Percentiles rank a stretch among this genome's conserved stretches.
Conservation (phyloP, 108 stramenopile genomes). For the Skeletonema tropicum region DNA sequence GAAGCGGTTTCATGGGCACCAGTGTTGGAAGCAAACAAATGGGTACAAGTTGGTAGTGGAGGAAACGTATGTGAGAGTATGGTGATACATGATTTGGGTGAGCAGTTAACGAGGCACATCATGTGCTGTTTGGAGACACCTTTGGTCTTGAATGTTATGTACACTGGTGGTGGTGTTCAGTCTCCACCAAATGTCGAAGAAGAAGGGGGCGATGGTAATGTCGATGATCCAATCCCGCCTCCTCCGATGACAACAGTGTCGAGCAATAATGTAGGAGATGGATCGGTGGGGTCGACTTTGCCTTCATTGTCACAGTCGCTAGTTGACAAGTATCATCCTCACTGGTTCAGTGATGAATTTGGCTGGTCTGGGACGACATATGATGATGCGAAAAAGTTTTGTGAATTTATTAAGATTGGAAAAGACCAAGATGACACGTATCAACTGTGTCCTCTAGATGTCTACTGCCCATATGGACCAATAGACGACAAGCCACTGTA, state of each 20-base stretch:
- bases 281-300: neutral
- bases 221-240: neutral
- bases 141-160: neutral
- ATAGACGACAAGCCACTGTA: slow-evolving; percentile 17
- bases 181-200: slow-evolving; percentile 1
- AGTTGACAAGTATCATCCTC: neutral
- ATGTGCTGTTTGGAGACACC: slow-evolving; percentile 31
- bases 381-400: slow-evolving; percentile 14
- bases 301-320: neutral
- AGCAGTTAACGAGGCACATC: slow-evolving; percentile 32
- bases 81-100: slow-evolving; percentile 8
- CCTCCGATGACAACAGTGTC: neutral
- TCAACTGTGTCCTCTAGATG: slow-evolving; percentile 21
- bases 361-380: slow-evolving; percentile 25
- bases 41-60: slow-evolving; percentile 40
- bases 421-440: slow-evolving; percentile 1
- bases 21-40: slow-evolving; percentile 20
- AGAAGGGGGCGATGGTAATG: slow-evolving; percentile 3
- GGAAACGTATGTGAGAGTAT: slow-evolving; percentile 22
- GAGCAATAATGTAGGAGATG: neutral
- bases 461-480: slow-evolving; percentile 33
- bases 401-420: slow-evolving; percentile 19
- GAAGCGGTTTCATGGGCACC: slow-evolving; percentile 31
- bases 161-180: neutral
- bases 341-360: slow-evolving; percentile 7